Evolutionary conservation across 2,329 filamentous ascomycete genomes (phyloP), one percentile per base, ranked within the genome.

Genomic region (Colletotrichum sansevieriae): DNA sequence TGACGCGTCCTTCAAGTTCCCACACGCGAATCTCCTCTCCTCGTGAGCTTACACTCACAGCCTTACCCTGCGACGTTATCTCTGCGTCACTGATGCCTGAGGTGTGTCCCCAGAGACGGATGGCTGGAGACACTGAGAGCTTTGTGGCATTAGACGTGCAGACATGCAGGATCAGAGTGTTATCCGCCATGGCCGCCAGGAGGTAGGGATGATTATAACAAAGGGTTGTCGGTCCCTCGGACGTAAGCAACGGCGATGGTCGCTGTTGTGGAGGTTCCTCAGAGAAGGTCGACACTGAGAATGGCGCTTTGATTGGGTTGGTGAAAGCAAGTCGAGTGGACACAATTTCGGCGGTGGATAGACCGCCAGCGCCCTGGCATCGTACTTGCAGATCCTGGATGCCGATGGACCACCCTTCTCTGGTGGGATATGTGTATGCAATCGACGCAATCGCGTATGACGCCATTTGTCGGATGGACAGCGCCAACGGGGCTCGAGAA

Each of bases 41-140:
- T n/a, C 89, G 85, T 20, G 86, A 86, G 79, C 92, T 96, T 58
- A 97, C 91, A n/a, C 93, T 97, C 4, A 98, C 92, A 0, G 94
- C 95, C 78, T 95, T 97, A 18, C 94, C 94, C 43, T 92, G 88
- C 51, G 92, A 88, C 18, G 92, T 95, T 63, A 97, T 93, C 74
- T 97, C 91, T 8, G 93, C 94, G 37, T 93, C 91, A 56, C 92
- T 93, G 39, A 98, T 93, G 3, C 92, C 93, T 2, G 94, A 97
- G 0, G 95, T 97, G 76, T 97, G 95, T 8, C 95, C 95, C 92
- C 93, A 97, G 6, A 98, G 87, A 33, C 93, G 87, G 71, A 90
- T 91, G 1, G 92, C 93, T 0, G 89, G 82, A 43, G 92, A 91
- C 63, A 98, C 90, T 1, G 87, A 88, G 2, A 97, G 83, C 0